Conservation (phyloP, 768 basidiomycete species). For the Scleroderma citrinum region DNA sequence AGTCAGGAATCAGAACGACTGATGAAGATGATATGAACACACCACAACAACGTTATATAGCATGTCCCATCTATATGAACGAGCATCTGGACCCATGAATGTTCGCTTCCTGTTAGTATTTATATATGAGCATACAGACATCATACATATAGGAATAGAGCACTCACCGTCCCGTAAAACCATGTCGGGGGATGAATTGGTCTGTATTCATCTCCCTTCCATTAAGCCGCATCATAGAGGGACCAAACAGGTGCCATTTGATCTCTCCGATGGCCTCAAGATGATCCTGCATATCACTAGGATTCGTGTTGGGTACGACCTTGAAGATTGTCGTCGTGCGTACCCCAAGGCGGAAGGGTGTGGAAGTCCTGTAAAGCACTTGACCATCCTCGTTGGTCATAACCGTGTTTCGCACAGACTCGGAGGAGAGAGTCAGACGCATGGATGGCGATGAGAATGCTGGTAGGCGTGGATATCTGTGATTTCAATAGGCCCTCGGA, state of each 20-base stretch:
- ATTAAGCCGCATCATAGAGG: slow-evolving; percentile 26
- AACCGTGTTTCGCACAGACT: slow-evolving; percentile 17
- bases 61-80: slow-evolving; percentile 31
- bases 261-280: slow-evolving; percentile 30
- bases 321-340: slow-evolving; percentile 22
- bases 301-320: slow-evolving; percentile 17
- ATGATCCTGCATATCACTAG: slow-evolving; percentile 21
- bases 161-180: slow-evolving; percentile 13
- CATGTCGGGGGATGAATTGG: slow-evolving; percentile 19
- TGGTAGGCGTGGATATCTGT: too few species aligned
- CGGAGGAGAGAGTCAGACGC: slow-evolving; percentile 18
- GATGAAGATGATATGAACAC: slow-evolving; percentile 1
- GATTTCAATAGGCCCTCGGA: too few species aligned
- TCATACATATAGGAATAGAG: background rate
- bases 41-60: slow-evolving; percentile 8
- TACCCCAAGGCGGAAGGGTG: slow-evolving; percentile 7
- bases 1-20: background rate
- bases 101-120: slow-evolving; percentile 3
- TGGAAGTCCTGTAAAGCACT: slow-evolving; percentile 25
- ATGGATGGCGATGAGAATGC: too few species aligned
- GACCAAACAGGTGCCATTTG: slow-evolving; percentile 26
- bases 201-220: slow-evolving; percentile 21
- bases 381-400: slow-evolving; percentile 22
- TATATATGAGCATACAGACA: background rate
- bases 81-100: slow-evolving; percentile 30